phyloP scores from a whole-genome alignment of 2,329 filamentous ascomycete genomes.

The Chrysoporthe austroafricana region DNA sequence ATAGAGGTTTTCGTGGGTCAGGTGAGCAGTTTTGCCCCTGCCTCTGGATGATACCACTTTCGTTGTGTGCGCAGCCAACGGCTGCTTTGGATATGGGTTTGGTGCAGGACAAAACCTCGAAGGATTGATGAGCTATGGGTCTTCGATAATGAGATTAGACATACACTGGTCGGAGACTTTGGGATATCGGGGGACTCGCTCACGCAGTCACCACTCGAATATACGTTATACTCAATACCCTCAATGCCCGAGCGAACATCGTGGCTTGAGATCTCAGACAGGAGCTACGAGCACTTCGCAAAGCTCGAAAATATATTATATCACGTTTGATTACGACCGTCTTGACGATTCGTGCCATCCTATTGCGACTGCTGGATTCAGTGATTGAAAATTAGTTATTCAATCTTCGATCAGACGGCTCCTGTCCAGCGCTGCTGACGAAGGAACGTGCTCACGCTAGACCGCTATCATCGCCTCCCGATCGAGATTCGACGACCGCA shows the following conservation, averaged over 20 bases:
- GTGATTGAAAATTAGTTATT: not conserved
- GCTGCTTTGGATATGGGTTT: not conserved
- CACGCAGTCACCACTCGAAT: not conserved
- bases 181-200: not conserved
- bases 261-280: not conserved
- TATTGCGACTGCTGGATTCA: not conserved
- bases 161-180: not conserved
- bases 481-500: not conserved
- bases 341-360: not conserved
- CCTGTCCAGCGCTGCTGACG: not conserved
- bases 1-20: not conserved
- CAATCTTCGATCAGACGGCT: too few species aligned
- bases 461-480: not conserved
- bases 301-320: not conserved
- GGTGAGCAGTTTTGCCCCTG: not conserved
- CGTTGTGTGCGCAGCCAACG: not conserved
- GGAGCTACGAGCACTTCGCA: not conserved
- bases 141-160: not conserved
- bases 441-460: not conserved
- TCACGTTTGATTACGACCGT: not conserved
- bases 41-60: constrained; percentile 4
- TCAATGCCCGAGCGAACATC: not conserved
- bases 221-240: not conserved
- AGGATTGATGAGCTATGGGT: constrained; percentile 4
- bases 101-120: not conserved